Base-by-base conservation (phyloP, 306 rosid genomes). In the Glycine tomentella region DNA sequence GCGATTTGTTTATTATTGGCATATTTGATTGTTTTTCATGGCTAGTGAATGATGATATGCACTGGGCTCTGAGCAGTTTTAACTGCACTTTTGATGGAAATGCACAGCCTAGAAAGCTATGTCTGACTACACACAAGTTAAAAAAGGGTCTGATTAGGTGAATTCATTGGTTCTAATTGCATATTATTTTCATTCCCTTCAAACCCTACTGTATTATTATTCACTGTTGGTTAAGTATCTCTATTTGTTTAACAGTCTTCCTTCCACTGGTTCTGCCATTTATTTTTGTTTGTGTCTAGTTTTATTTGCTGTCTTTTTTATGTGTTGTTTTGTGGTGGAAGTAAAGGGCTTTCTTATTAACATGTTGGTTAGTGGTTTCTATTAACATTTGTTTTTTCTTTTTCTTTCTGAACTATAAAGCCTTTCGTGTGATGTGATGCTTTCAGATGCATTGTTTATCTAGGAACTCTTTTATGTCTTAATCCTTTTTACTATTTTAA, bases 11-110 rank as follows among this genome's bases (percentile, higher is more conserved):
- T 9, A 17, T n/a, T 63, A 0, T 25, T 25, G 31, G 31, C 31
- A 0, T 25, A 2, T 44, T 8, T 9, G 10, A 14, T 69, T 17
- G 31, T 14, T 6, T 31, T 7, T 31, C 6, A 7, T 13, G 12
- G 1, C 4, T 14, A 7, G 61, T 33, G 76, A 56, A 79, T 71
- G 83, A 87, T 84, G 88, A 82, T 71, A 77, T 36, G 80, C 85
- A 76, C 87, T 88, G 84, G 84, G 80, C 85, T 85, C 82, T 80
- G 86, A 85, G 77, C 84, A 77, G 82, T 72, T 34, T 56, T 56
- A 53, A 36, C 57, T 84, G 79, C 52, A n/a, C 51, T 84, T 16
- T 66, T 82, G 87, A 82, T 65, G 79, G 81, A 82, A 79, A 72
- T 72, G 75, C 69, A 13, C 55, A 73, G 83, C 78, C 77, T 85